Evolutionary conservation across 441 rosid genomes (phyloP).

Genomic region (Mallotus repandus): DNA sequence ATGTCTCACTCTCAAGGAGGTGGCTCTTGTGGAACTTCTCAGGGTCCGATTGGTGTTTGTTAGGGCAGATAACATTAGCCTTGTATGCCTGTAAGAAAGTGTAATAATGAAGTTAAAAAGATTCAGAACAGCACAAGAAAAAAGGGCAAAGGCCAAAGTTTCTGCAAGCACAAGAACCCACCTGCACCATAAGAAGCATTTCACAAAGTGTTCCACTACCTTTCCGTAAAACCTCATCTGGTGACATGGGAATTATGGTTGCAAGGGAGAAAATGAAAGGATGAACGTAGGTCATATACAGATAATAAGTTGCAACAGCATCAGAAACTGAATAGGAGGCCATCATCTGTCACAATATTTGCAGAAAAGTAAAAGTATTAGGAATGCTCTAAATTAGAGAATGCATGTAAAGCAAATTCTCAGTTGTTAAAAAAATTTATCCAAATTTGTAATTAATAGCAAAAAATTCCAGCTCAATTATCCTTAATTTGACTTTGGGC

Average conservation of each 20-base stretch:
- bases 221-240: slow-evolving; percentile 99
- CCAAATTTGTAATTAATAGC: not conserved
- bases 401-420: slow-evolving; percentile 19
- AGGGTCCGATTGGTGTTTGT: slow-evolving; percentile 90
- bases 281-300: slow-evolving; percentile 97
- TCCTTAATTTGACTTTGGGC: not conserved
- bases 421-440: not conserved
- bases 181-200: slow-evolving; percentile 99
- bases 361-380: slow-evolving; percentile 33
- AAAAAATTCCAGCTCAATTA: not conserved
- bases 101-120: slow-evolving; percentile 25
- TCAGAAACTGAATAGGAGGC: slow-evolving; percentile 99
- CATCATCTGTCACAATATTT: slow-evolving; percentile 74
- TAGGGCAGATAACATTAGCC: slow-evolving; percentile 98
- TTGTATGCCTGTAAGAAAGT: slow-evolving; percentile 69
- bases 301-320: slow-evolving; percentile 95
- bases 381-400: slow-evolving; percentile 15
- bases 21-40: slow-evolving; percentile 80
- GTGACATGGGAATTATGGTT: slow-evolving; percentile 97
- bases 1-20: slow-evolving; percentile 98
- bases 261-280: slow-evolving; percentile 98
- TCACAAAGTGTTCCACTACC: slow-evolving; percentile 99
- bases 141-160: slow-evolving; percentile 20
- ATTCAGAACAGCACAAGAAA: slow-evolving; percentile 10
- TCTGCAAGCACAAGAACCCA: slow-evolving; percentile 33